Evolutionary conservation across 176 grass and related monocot species (phyloP), one percentile per base, ranked within the genome.

Genomic region (Juncus effusus): DNA sequence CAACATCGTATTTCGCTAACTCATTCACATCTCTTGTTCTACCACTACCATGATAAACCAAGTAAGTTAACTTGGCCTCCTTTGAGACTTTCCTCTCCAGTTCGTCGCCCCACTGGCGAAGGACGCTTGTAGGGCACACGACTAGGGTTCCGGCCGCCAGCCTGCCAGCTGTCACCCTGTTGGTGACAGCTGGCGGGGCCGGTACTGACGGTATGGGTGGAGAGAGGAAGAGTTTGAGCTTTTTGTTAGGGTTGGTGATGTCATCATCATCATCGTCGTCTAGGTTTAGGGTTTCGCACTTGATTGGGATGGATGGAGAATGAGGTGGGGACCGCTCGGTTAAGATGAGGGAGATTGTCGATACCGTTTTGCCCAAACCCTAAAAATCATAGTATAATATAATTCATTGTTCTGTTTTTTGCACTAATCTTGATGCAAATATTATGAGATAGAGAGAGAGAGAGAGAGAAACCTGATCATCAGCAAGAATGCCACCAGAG

Each of bases 41-140:
- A 49, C 84, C 84, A 87, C 89, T 87, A 61, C 95, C 95, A 84
- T 99, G 95, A 85, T 99, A 99, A 65, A 93, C 42, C 55, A 99
- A 65, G 84, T 80, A 80, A 44, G 95, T 84, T 63, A 99, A 76
- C 76, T 94, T 90, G 54, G 89, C 95, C 63, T 80, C 89, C 70
- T 65, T 80, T 13, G 80, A 81, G 50, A 99, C 95, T 88, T 83
- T 99, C 49, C 50, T 99, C 60, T 86, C 80, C 42, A 99, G 80
- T 85, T 99, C 95, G 44, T 91, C 95, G 38, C 85, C 95, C 95
- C 95, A 99, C 55, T 99, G 95, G 35, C 89, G 72, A 62, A 99
- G 76, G 75, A 99, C 95, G 82, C 89, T 99, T 45, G 95, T 99
- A n/a, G 95, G 95, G 70, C 89, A 99, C 74, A 99, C 95, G 60